Evolutionary conservation across 2,329 filamentous ascomycete genomes (phyloP), one percentile per base, ranked within the genome.

Genomic region (Curvularia sp.): DNA sequence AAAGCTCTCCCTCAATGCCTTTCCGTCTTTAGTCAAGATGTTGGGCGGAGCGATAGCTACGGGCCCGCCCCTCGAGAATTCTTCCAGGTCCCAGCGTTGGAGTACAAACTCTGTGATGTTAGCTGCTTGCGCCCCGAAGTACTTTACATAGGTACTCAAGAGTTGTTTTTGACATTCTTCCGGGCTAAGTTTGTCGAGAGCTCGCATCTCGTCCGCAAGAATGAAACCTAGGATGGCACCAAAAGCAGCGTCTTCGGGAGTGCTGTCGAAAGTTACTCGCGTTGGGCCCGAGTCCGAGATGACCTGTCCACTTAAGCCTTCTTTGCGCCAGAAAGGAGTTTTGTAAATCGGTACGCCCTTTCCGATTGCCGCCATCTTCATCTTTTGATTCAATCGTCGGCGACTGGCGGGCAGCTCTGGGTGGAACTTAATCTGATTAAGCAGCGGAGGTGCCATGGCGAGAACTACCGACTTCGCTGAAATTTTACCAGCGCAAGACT

Each of bases 341-440:
- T 69, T 55, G 68, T 81, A 85, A 30, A 79, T 72, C 9, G 82
- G 65, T 52, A 86, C 83, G 5, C 79, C 79, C 67, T 87, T 86
- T 49, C 78, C 80, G 63, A 84, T 84, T 59, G 81, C 81, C 3
- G 84, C 83, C 39, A 81, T 78, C 0, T 62, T 68, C 5, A 76
- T 76, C 0, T 77, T 72, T 3, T 77, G 64, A 12, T 72, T 62
- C 43, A 80, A 68, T 0, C 72, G 66, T n/a, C 69, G 65, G 62
- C 83, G 84, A 1, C 64, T 59, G 0, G 63, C 31, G 0, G 82
- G 81, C 0, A 88, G 75, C 0, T 75, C 55, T 0, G 85, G 85
- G 0, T 68, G 51, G 68, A 87, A 86, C 0, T 42, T 54, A 31
- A 88, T 82, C 6, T 70, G 76, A 33, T 78, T 76, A 22, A 81